Evolutionary conservation across 2,329 filamentous ascomycete genomes (phyloP), one percentile per base, ranked within the genome.

Genomic region (Arthrobotrys conoides): DNA sequence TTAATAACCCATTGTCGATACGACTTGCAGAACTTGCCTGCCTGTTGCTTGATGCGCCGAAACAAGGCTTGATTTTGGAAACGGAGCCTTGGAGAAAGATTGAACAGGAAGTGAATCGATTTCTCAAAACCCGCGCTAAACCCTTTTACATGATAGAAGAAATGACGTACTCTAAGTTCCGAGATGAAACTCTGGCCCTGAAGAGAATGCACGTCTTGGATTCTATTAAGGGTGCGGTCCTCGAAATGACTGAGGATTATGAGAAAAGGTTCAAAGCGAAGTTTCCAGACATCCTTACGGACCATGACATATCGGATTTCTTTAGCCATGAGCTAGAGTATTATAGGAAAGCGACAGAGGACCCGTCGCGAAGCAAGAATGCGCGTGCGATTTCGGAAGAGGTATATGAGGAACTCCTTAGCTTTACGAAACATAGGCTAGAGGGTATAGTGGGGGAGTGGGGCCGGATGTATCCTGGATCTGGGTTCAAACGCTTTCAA

Each of bases 21-120:
- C 18, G n/a, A 8, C 57, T 63, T 18, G 57, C 57, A 16, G 57
- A 46, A 14, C 57, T 63, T 44, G 30, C 57, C 3, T 63, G 57
- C 16, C 30, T 41, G 10, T 18, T 63, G 2, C 10, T 63, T 2
- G 57, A 63, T n/a, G 57, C 57, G 1, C 18, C 30, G n/a, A 63
- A 63, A 9, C 57, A 63, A 16, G 57, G 57, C n/a, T 18, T 63
- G 12, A 30, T 5, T 5, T n/a, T 63, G 38, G 20, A 44, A 18
- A 24, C 2, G 0, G 18, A 63, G 24, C 4, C 18, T 14, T 63
- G 57, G 57, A 14, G 24, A 22, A 44, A 22, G 38, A 63, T 46
- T 12, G 22, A 27, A 6, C 2, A 24, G 3, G 51, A 55, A 0
- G 51, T 27, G 20, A 1, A 55, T 4, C 24, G 1, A 5, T 1